phyloP scores from a whole-genome alignment of 1,139 yeast species.

The Tardiomyces digboiensis region DNA sequence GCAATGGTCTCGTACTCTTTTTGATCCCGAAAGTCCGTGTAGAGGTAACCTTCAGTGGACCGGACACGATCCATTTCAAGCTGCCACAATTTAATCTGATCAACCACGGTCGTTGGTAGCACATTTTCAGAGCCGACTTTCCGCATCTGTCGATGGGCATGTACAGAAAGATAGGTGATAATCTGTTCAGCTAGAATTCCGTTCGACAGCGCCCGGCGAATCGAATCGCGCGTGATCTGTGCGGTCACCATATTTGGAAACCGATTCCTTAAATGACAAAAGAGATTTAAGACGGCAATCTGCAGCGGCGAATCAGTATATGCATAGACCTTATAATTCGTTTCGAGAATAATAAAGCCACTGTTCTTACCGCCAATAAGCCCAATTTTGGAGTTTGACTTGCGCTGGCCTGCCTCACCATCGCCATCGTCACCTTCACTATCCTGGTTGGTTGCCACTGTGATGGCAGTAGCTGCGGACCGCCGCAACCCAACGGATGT shows the following conservation, averaged over 20 bases:
- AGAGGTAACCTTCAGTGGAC: constrained; percentile 79
- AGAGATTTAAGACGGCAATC: constrained; percentile 82
- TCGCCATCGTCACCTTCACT: constrained; percentile 14
- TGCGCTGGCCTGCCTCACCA: constrained; percentile 3
- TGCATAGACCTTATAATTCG: constrained; percentile 88
- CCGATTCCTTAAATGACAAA: constrained; percentile 75
- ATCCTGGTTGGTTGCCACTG: constrained; percentile 19
- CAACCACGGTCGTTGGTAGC: constrained; percentile 92
- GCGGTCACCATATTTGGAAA: constrained; percentile 93
- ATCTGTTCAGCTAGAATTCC: constrained; percentile 97
- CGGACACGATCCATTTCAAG: constrained; percentile 88
- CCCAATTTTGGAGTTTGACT: constrained; percentile 8
- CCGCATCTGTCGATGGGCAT: constrained; percentile 92
- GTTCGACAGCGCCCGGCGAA: constrained; percentile 69
- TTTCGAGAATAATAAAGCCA: constrained; percentile 82
- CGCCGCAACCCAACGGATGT: constrained; percentile 26
- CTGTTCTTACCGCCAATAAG: constrained; percentile 13
- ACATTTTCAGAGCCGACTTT: constrained; percentile 26
- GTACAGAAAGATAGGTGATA: constrained; percentile 77
- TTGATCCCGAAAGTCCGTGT: constrained; percentile 72
- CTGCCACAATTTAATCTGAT: constrained; percentile 94
- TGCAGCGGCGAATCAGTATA: constrained; percentile 94
- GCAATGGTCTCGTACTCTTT: constrained; percentile 67
- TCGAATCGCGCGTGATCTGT: constrained; percentile 84
- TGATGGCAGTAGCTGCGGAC: constrained; percentile 20